Evolutionary conservation across 257 asterid species (phyloP).

Genomic region (Nicotiana benthamiana): DNA sequence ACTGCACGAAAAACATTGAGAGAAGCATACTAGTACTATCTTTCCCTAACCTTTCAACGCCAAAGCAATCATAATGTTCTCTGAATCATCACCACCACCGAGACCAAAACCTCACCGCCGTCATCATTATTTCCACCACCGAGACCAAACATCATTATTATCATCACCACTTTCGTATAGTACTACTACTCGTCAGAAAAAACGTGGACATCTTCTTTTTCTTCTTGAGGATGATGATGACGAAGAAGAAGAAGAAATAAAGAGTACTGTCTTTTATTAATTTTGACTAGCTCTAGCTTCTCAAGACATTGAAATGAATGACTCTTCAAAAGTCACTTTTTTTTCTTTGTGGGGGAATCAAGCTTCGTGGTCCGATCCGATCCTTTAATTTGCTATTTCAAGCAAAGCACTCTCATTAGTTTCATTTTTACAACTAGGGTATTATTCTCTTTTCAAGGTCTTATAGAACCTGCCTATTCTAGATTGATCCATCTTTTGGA

Average conservation of each 20-base stretch:
- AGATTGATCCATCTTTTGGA: not conserved
- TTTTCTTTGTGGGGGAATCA: conserved; percentile 44
- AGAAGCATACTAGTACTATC: not conserved
- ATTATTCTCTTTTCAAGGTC: no score
- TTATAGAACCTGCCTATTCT: not conserved
- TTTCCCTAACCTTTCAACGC: conserved; percentile 10
- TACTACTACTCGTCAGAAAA: not conserved
- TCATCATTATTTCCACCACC: conserved; percentile 36
- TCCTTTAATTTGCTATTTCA: conserved; percentile 7
- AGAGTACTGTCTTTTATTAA: not conserved
- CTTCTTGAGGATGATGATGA: not conserved
- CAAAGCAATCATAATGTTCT: conserved; percentile 28
- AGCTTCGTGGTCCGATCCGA: conserved; percentile 59
- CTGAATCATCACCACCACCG: conserved; percentile 12
- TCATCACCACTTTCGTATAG: not conserved
- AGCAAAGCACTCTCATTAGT: not conserved
- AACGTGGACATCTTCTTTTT: not conserved
- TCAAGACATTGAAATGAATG: not conserved
- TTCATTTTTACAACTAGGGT: not conserved
- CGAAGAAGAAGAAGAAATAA: not conserved
- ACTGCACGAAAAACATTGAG: not conserved
- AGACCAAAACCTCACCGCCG: conserved; percentile 10
- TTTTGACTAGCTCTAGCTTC: not conserved
- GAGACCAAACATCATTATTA: conserved; percentile 26
- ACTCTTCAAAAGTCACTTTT: not conserved